Evolutionary conservation across 2,329 filamentous ascomycete species (phyloP), one percentile per base, ranked within the genome.

Genomic region (Metarhizium anisopliae): DNA sequence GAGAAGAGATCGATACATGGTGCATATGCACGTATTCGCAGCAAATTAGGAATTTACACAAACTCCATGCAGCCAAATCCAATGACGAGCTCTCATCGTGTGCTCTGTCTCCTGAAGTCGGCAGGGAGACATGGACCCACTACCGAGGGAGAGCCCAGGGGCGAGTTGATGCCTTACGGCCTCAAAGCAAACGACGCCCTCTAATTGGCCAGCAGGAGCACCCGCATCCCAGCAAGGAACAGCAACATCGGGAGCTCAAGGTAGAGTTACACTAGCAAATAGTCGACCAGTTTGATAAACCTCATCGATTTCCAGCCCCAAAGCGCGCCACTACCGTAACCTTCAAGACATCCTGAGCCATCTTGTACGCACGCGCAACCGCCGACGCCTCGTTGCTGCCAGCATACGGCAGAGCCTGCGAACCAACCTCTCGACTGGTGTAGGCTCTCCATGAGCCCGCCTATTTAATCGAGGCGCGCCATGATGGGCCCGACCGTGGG

Each of bases 401-500:
- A 53, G 2, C 13, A 11, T n/a, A 50, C 10, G n/a, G 50, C 14
- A 18, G 13, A 32, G 64, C 58, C 60, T 60, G 58, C 59, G 57
- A 58, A 36, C 58, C 53, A 55, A 58, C 56, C 59, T 59, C 60
- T 59, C 57, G 57, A 59, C 59, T 57, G 58, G 55, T 59, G 55
- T 56, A 59, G 60, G 61, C 68, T 64, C 70, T 71, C 70, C 60
- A 72, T 72, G 70, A 66, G 62, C 68, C 63, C 67, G 62, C 58
- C 64, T 66, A 66, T 62, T 64, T 67, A 64, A 67, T 62, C 61
- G 55, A 66, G 65, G 64, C 68, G 69, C 64, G 68, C 67, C 68
- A 68, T 64, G 62, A 73, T 73, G 70, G 71, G 69, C 71, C 71
- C 71, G 59, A 72, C 70, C 64, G 69, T 69, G 64, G 74, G 72